Evolutionary conservation across 2,329 filamentous ascomycete species (phyloP), one percentile per base, ranked within the genome.

Genomic region (Diaporthe humulicola): DNA sequence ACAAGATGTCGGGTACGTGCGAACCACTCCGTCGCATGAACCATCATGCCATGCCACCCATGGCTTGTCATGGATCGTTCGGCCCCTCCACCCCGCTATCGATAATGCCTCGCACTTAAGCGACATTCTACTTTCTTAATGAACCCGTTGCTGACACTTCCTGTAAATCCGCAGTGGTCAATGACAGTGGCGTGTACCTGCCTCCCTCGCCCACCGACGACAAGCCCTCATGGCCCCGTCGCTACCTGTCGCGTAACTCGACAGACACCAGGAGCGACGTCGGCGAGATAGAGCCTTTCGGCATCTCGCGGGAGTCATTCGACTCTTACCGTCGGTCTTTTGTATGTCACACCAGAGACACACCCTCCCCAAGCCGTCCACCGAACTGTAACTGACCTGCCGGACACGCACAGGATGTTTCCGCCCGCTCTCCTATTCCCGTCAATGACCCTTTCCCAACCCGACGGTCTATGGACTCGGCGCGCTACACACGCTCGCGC

Each of bases 281-380:
- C 75, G 92, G 92, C 79, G 95, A 98, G 76, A 96, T 95, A 79
- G 96, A 98, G 82, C 95, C 94, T 19, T 98, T 98, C 83, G 95
- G 94, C 77, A 98, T 98, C 82, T 98, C 96, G 50, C 91, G 96
- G 80, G 97, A 98, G 85, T 98, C 96, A 2, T 98, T 98, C 81
- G 97, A 98, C 83, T 98, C 96, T 4, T 98, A 98, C 85, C 90
- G 97, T 77, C 92, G 97, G 80, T 98, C 96, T 77, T 98, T 98
- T 87, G 96, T 98, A 90, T 79, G 93, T 88, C 19, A n/a, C 36
- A 71, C 64, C 73, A 50, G 25, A 52, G 22, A 22, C 8, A 22
- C 67, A 28, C 52, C 12, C 8, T 25, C 56, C 69, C 14, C 45
- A 69, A 36, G 7, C n/a, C 45, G 52, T 38, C 17, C 19, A 50